These are phyloP conservation scores for Protoeuglena noctilucae DNA, from an alignment of 139 green algal species.

Conservation along the genomic window DNA sequence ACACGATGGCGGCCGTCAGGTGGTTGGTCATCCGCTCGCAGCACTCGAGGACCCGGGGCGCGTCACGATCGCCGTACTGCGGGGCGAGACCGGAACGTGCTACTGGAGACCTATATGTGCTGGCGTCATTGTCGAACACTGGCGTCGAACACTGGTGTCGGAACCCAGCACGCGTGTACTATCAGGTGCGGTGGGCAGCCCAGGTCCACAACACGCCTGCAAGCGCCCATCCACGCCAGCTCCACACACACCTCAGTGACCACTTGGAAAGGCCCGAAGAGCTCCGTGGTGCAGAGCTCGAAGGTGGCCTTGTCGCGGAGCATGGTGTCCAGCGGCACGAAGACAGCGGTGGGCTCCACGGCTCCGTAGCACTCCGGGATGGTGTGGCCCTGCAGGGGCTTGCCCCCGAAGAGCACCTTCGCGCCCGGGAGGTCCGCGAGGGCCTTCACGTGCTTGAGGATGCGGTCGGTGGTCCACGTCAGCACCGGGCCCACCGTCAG, in stretches of 20 bases:
- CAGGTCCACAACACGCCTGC: too few relatives aligned
- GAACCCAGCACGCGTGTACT: too few relatives aligned
- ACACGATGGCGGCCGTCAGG: conserved; percentile 77
- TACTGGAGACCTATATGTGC: too few relatives aligned
- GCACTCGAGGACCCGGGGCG: conserved; percentile 63
- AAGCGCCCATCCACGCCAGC: too few relatives aligned
- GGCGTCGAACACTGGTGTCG: too few relatives aligned
- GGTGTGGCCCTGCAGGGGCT: conserved; percentile 56
- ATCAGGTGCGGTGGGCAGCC: too few relatives aligned
- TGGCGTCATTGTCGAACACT: too few relatives aligned
- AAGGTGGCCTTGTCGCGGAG: conserved; percentile 39
- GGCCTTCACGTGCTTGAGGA: conserved; percentile 51
- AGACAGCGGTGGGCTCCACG: conserved; percentile 84
- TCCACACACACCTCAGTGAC: background rate
- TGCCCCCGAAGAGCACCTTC: conserved; percentile 67
- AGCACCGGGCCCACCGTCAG: conserved; percentile 86
- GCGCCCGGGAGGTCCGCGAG: conserved; percentile 30
- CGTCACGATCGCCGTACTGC: conserved; percentile 51
- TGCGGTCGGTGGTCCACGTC: conserved; percentile 65
- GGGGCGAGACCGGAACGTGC: too few relatives aligned
- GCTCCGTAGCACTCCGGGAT: conserved; percentile 84
- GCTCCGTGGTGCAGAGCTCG: conserved; percentile 66
- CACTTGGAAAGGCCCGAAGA: conserved; percentile 92
- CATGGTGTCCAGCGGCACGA: conserved; percentile 69
- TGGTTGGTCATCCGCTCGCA: conserved; percentile 78